Base-by-base conservation (phyloP, 116 monocot genomes). In the Phalaenopsis hybrid region DNA sequence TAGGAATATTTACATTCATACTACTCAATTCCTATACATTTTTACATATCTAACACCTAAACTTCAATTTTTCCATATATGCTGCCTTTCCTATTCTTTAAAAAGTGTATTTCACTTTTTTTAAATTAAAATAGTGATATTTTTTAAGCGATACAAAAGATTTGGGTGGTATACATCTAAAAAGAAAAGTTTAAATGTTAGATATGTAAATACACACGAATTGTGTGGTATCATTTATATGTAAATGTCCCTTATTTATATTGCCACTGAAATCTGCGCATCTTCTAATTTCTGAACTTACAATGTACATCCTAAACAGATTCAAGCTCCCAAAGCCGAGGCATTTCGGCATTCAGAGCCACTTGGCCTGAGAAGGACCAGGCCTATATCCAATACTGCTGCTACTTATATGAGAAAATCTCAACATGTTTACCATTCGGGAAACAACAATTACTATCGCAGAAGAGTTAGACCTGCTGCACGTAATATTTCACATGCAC, bases 321-420 rank as follows among this genome's bases (percentile, higher is more conserved):
- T 99, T 69, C 98, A 99, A 89, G 93, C 83, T 81, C 86, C 87
- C 76, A 99, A 95, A 79, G 90, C 93, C 46, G 90, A 95, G 77
- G 95, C 92, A 59, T 80, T 89, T 10, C 90, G 89, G 79, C 81
- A 88, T 31, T 81, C 92, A 75, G 98, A 95, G 84, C 95, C 98
- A 73, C 86, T 95, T 8, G 93, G 92, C 44, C 93, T 70, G 89
- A 90, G 85, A 82, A 84, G 87, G 57, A 33, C 84, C 21, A 75
- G 86, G 20, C 41, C 84, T 72, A 89, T 83, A 84, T 78, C 77
- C n/a, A 76, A 88, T 72, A 80, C 93, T 44, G 72, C 83, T 61
- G 78, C 75, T 17, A 63, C 44, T 45, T 85, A 88, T 55, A 57
- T 57, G 50, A 82, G 88, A 85, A 44, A 82, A n/a, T 79, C 78